phyloP scores from a whole-genome alignment of 257 asterid species.

The Solanum tarijense region DNA sequence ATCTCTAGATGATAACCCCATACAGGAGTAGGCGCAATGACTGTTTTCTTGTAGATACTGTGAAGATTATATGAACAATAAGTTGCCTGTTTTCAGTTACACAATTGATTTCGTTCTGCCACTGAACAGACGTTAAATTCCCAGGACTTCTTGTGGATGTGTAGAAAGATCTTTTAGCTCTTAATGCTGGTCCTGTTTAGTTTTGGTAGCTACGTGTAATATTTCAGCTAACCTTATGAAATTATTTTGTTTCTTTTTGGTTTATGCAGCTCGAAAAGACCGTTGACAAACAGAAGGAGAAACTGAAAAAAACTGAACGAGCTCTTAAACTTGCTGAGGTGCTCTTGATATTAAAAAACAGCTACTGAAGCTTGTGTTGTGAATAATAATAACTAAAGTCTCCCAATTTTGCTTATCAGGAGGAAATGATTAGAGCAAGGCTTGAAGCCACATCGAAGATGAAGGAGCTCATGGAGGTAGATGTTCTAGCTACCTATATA shows the following conservation, averaged over 20 bases:
- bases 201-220: neutral
- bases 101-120: neutral
- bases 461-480: conserved; percentile 70
- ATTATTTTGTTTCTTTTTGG: neutral
- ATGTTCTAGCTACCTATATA: neutral
- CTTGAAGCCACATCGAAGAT: conserved; percentile 54
- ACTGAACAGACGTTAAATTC: neutral
- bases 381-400: neutral
- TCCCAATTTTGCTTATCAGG: conserved; percentile 35
- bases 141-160: neutral
- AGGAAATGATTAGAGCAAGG: conserved; percentile 77
- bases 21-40: neutral
- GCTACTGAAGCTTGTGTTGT: neutral
- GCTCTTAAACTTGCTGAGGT: conserved; percentile 96
- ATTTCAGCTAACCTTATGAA: neutral
- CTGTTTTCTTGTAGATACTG: neutral
- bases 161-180: neutral
- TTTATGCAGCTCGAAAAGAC: conserved; percentile 62
- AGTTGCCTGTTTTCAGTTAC: neutral
- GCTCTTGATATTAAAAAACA: conserved; percentile 1
- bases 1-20: neutral
- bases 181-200: neutral
- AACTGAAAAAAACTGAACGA: conserved; percentile 78
- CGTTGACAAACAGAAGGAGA: conserved; percentile 53
- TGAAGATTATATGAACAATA: neutral